Conservation (phyloP, 2,329 filamentous ascomycete genomes). For the Fusarium euwallaceae region DNA sequence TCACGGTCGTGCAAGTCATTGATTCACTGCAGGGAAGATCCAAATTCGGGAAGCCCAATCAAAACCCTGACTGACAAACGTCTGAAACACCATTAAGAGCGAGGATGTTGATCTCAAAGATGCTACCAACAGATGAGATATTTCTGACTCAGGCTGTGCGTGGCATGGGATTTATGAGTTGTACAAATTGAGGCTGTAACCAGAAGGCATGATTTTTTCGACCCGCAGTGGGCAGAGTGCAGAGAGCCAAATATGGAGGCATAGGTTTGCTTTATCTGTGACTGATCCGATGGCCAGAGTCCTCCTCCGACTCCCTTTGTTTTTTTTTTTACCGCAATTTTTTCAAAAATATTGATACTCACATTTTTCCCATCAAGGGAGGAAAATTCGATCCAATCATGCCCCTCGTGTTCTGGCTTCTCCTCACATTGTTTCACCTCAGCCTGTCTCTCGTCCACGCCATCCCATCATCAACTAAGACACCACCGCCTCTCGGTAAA, state of each 20-base stretch:
- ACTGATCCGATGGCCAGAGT: background rate
- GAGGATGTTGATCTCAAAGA: background rate
- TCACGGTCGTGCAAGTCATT: background rate
- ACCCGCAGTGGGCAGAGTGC: background rate
- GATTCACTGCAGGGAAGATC: conserved; percentile 33
- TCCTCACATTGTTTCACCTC: conserved; percentile 23
- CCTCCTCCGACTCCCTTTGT: background rate
- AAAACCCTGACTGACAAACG: background rate
- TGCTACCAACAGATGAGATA: conserved; percentile 9
- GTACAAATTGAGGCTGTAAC: background rate
- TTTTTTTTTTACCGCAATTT: background rate
- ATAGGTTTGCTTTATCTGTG: background rate
- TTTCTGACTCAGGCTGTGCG: background rate
- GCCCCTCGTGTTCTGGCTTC: background rate
- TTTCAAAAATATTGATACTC: background rate
- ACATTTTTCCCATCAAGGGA: background rate
- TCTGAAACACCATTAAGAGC: conserved; percentile 9
- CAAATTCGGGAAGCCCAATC: conserved; percentile 1
- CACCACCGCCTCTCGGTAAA: conserved; percentile 2
- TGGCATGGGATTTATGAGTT: background rate
- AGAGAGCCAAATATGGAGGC: background rate
- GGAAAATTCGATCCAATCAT: conserved; percentile 1
- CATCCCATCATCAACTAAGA: conserved; percentile 18
- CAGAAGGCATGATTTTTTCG: background rate
- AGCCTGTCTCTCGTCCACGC: background rate